Base-by-base conservation (phyloP, 2,329 filamentous ascomycete genomes). In the Diaporthe vaccinii region DNA sequence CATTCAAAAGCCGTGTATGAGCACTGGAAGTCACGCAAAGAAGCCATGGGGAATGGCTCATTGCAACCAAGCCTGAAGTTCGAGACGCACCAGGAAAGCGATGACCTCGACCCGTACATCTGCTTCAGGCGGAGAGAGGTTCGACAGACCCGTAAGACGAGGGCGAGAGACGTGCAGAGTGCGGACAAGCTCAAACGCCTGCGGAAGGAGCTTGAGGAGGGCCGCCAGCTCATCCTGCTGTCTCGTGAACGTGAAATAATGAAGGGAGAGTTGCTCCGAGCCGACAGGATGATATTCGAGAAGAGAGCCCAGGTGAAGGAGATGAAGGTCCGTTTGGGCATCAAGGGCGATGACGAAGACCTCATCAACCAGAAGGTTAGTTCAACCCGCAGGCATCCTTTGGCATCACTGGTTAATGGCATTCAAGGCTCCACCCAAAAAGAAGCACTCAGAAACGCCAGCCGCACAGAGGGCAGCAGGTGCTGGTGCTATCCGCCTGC, bases 81-180 rank as follows among this genome's bases (percentile, higher is more conserved):
- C 78, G 97, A 99, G 86, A 97, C 93, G 62, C 95, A 97, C 78
- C 94, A 95, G 82, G 96, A 98, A 78, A 97, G 93, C 76, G 97
- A 99, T 84, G 97, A 99, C 82, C 92, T 94, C 80, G 97, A 99
- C 85, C 97, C 97, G 67, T 99, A 98, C 85, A 96, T 99, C 81
- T 99, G 97, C 85, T 99, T 99, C 90, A 92, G 97, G 82, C 92
- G 97, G 79, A 94, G 97, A 78, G 97, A 99, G 85, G 94, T 98
- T 62, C 93, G 97, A 75, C 95, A 98, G 83, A 96, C 95, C 68
- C 94, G 97, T 80, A 99, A 98, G 86, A 99, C 97, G 51, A 91
- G 97, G 81, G 95, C 95, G 79, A 92, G 97, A 81, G 97, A 99
- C 86, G 95, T 95, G 49, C 96, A 98, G 84, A 95, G 96, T 80